Evolutionary conservation across 306 rosid genomes (phyloP).

Genomic region (Lathyrus sativus): DNA sequence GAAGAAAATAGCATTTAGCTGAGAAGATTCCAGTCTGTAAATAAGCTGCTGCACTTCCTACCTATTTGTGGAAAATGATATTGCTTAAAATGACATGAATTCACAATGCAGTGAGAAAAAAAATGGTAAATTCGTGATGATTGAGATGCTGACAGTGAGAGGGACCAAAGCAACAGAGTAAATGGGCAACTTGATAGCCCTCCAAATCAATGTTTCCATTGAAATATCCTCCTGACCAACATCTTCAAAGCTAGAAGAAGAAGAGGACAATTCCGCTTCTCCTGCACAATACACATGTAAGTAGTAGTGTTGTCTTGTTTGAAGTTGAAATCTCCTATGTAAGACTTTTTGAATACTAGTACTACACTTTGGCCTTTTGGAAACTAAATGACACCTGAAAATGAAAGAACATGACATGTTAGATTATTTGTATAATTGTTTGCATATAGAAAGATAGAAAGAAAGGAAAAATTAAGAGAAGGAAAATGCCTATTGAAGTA

Average conservation of each 20-base stretch:
- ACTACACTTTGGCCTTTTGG: conserved; percentile 26
- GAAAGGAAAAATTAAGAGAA: neutral
- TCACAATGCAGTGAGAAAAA: neutral
- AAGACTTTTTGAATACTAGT: conserved; percentile 15
- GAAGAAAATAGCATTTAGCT: conserved; percentile 51
- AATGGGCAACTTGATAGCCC: conserved; percentile 82
- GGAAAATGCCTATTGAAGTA: conserved; percentile 45
- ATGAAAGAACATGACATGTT: neutral
- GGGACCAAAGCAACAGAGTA: conserved; percentile 90
- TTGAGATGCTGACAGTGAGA: conserved; percentile 65
- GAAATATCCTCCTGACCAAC: conserved; percentile 48
- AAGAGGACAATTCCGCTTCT: conserved; percentile 31
- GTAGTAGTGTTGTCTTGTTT: conserved; percentile 29
- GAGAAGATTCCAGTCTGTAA: conserved; percentile 70
- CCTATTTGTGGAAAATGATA: conserved; percentile 45
- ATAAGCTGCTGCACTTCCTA: conserved; percentile 86
- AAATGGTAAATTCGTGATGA: neutral
- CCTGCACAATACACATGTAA: conserved; percentile 7
- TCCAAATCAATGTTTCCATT: conserved; percentile 70
- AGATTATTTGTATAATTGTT: neutral
- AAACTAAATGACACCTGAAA: conserved; percentile 36
- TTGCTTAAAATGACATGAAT: conserved; percentile 21
- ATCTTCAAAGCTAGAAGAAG: conserved; percentile 35
- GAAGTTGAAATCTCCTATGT: conserved; percentile 28
- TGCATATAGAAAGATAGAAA: neutral